These are phyloP conservation scores for Omphalea diandra DNA, from an alignment of 441 rosid species.

Conservation along the genomic window DNA sequence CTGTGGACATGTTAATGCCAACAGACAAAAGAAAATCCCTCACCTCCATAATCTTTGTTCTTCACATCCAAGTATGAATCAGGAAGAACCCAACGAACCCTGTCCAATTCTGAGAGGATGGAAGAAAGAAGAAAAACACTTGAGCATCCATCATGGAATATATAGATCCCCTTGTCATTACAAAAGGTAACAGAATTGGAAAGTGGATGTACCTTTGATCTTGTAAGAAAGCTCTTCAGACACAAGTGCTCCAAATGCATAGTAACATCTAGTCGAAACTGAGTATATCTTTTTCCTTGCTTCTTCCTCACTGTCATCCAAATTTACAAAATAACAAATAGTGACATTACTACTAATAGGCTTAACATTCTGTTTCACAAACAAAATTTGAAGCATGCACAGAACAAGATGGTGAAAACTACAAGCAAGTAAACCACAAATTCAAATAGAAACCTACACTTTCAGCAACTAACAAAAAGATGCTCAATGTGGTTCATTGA, in stretches of 20 bases:
- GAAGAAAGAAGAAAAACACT: neutral
- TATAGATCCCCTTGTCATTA: neutral
- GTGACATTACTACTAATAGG: neutral
- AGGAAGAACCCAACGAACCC: constrained; percentile 85
- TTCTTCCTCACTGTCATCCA: constrained; percentile 60
- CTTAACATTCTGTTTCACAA: neutral
- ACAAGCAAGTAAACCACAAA: neutral
- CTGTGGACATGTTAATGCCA: neutral
- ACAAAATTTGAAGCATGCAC: neutral
- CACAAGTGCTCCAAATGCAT: constrained; percentile 86
- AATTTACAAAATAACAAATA: neutral
- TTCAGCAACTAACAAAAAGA: neutral
- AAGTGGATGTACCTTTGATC: constrained; percentile 52
- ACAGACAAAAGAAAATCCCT: neutral
- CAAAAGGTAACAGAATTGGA: neutral
- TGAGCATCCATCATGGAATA: no score
- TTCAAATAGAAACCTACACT: neutral
- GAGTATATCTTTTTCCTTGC: constrained; percentile 95
- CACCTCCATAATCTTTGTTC: constrained; percentile 90
- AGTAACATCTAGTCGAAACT: constrained; percentile 78
- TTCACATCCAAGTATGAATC: constrained; percentile 83
- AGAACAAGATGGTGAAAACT: neutral
- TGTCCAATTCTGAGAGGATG: constrained; percentile 49
- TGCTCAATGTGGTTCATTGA: neutral
- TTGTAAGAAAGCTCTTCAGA: constrained; percentile 73